These are phyloP conservation scores for Mucor mucedo DNA, from an alignment of 371 early-diverging fungal species.

Conservation along the genomic window DNA sequence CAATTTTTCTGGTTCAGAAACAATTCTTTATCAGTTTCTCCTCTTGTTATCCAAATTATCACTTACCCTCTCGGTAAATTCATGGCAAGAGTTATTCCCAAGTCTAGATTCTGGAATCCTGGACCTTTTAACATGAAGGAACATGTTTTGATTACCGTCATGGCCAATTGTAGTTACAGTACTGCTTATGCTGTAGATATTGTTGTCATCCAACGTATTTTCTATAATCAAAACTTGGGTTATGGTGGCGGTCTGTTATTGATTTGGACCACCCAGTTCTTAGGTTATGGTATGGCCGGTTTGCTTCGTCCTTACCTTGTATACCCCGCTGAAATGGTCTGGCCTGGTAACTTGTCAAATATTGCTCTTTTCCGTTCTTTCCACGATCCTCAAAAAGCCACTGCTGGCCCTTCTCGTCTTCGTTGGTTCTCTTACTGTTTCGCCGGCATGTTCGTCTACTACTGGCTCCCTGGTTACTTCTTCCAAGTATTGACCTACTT, in stretches of 20 bases:
- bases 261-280: constrained; percentile 72
- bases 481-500: constrained; percentile 73
- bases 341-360: constrained; percentile 77
- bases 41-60: constrained; percentile 63
- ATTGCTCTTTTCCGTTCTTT: constrained; percentile 78
- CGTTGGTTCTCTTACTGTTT: constrained; percentile 69
- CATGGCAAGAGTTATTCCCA: constrained; percentile 64
- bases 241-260: constrained; percentile 63
- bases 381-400: constrained; percentile 58
- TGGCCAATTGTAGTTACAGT: constrained; percentile 57
- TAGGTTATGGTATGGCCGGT: constrained; percentile 89
- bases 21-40: constrained; percentile 52
- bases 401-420: constrained; percentile 58
- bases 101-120: constrained; percentile 69
- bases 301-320: constrained; percentile 77
- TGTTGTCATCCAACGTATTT: constrained; percentile 69
- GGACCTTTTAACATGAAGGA: constrained; percentile 90
- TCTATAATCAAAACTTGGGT: constrained; percentile 65
- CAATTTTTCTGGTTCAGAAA: constrained; percentile 80
- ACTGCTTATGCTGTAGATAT: constrained; percentile 81
- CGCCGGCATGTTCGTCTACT: constrained; percentile 67
- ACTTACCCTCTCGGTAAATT: constrained; percentile 69
- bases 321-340: constrained; percentile 86
- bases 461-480: constrained; percentile 81
- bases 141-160: constrained; percentile 77